These are phyloP conservation scores for Pisolithus tinctorius DNA, from an alignment of 768 basidiomycete genomes.

Conservation along the genomic window DNA sequence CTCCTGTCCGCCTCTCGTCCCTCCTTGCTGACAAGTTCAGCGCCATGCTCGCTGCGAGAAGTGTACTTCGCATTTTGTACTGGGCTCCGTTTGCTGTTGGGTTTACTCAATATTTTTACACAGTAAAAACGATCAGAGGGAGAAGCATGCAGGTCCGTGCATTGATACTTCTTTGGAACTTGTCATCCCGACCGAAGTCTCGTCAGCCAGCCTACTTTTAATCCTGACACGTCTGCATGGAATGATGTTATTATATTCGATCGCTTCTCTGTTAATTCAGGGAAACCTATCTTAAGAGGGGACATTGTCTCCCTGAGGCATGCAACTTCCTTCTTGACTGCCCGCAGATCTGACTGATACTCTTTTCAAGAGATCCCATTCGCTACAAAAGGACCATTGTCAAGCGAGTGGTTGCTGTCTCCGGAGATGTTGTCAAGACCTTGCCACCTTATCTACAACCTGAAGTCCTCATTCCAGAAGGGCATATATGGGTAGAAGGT, in stretches of 20 bases:
- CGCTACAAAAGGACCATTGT: slow-evolving; percentile 48
- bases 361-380: slow-evolving; percentile 47
- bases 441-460: slow-evolving; percentile 59
- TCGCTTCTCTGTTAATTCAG: slow-evolving; percentile 34
- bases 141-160: slow-evolving; percentile 66
- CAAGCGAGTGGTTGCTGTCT: slow-evolving; percentile 60
- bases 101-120: slow-evolving; percentile 43
- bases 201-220: slow-evolving; percentile 62
- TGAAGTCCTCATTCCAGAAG: slow-evolving; percentile 48
- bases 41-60: neutral
- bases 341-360: neutral
- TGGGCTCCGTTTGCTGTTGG: slow-evolving; percentile 53
- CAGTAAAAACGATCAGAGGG: slow-evolving; percentile 50
- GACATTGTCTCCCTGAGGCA: slow-evolving; percentile 65
- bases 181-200: neutral
- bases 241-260: slow-evolving; percentile 62
- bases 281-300: slow-evolving; percentile 38
- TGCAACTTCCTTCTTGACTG: slow-evolving; percentile 5
- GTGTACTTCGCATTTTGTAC: slow-evolving; percentile 32
- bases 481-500: slow-evolving; percentile 77
- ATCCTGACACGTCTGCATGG: slow-evolving; percentile 59
- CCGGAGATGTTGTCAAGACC: slow-evolving; percentile 59
- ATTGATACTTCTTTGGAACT: neutral
- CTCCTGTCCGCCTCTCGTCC: neutral
- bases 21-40: too few species aligned